phyloP scores from a whole-genome alignment of 805 yeast genomes.

The Saccharomyces paradoxus region DNA sequence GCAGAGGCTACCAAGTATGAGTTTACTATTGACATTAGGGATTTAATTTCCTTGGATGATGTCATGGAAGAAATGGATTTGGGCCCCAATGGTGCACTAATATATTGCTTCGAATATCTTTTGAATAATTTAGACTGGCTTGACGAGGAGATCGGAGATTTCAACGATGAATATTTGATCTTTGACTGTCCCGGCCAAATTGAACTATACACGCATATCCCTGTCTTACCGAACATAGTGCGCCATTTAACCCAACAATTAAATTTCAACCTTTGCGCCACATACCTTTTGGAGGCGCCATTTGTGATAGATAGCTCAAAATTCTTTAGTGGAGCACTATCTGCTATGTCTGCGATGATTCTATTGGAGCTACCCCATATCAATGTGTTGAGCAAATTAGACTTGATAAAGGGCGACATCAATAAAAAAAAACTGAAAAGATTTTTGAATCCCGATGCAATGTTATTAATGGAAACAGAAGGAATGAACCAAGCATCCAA shows the following conservation, averaged over 20 bases:
- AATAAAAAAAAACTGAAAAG: slow-evolving; percentile 71
- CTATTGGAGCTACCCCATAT: slow-evolving; percentile 90
- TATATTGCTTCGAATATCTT: slow-evolving; percentile 89
- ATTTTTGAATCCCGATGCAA: slow-evolving; percentile 86
- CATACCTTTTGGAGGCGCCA: slow-evolving; percentile 88
- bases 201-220: slow-evolving; percentile 89
- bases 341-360: slow-evolving; percentile 98
- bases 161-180: slow-evolving; percentile 84
- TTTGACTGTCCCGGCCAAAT: slow-evolving; percentile 98
- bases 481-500: slow-evolving; percentile 38
- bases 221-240: slow-evolving; percentile 82
- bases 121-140: slow-evolving; percentile 91
- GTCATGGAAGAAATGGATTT: slow-evolving; percentile 90
- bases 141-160: slow-evolving; percentile 95
- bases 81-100: slow-evolving; percentile 92
- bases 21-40: slow-evolving; percentile 87
- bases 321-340: slow-evolving; percentile 88
- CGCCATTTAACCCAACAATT: slow-evolving; percentile 72
- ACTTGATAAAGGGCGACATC: slow-evolving; percentile 71
- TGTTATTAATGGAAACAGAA: slow-evolving; percentile 48
- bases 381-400: slow-evolving; percentile 80
- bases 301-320: slow-evolving; percentile 85
- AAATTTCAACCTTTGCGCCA: slow-evolving; percentile 84
- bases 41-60: slow-evolving; percentile 81
- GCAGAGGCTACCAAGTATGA: slow-evolving; percentile 90